Base-by-base conservation (phyloP, 805 yeast species). In the Kuraishia floccosa region DNA sequence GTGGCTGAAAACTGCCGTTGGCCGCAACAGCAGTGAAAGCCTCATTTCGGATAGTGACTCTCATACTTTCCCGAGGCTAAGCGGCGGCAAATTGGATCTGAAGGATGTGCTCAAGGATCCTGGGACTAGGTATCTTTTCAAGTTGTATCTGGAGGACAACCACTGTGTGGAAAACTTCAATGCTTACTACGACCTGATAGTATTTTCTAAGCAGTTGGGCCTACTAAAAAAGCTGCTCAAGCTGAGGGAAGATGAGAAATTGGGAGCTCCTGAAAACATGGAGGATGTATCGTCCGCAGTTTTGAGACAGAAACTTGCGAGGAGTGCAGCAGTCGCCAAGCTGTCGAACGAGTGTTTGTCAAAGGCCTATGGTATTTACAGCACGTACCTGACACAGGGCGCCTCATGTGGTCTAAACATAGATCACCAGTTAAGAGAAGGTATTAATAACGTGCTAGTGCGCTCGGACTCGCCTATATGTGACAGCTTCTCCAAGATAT, bases 111-210 rank as follows among this genome's bases (percentile, higher is more conserved):
- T 85, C 7, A 52, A 54, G 7, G 94, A 85, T 47, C 93, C 94
- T 0, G 95, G 91, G 0, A 56, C 77, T 58, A 61, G 79, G 32
- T 72, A 70, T 33, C 50, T 83, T 7, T 82, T 85, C 51, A 63
- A 73, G 37, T 56, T 59, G n/a, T 85, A 81, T 46, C 49, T 85
- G 31, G 72, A 67, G 30, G 65, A 61, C 19, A 79, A 74, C 31
- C 62, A 65, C 33, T 84, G 94, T 45, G 68, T 67, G 2, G 96
- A 85, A 45, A 85, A 83, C 42, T 49, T 82, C n/a, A 76, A 77
- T 38, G 84, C 79, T 3, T 82, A 72, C 47, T 51, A 66, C 31
- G 81, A 74, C 35, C 63, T 82, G 30, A 58, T 59, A 28, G 65
- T 65, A 30, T 68, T 76, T 36, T 58, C 61, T 9, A 66, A 63